Conservation (phyloP, 257 asterid species). For the Catharanthus roseus region DNA sequence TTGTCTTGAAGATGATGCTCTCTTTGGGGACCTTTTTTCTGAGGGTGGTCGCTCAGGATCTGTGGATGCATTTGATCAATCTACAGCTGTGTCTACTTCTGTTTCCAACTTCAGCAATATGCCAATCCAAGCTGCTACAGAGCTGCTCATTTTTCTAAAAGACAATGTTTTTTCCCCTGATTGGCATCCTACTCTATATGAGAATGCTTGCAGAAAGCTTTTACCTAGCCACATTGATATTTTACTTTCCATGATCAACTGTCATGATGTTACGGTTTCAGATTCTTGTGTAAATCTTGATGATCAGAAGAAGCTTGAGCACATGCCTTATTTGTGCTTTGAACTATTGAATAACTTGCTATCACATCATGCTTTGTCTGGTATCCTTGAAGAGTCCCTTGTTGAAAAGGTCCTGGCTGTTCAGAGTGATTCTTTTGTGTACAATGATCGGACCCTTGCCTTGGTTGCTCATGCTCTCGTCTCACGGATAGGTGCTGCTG, state of each 20-base stretch:
- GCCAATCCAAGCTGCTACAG: slow-evolving; percentile 77
- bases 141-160: slow-evolving; percentile 62
- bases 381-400: slow-evolving; percentile 58
- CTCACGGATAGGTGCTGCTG: slow-evolving; percentile 54
- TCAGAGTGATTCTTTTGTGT: slow-evolving; percentile 58
- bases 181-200: slow-evolving; percentile 54
- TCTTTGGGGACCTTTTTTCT: slow-evolving; percentile 96
- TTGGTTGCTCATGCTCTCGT: slow-evolving; percentile 78
- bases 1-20: slow-evolving; percentile 93
- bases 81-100: slow-evolving; percentile 46
- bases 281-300: slow-evolving; percentile 36
- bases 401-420: slow-evolving; percentile 57
- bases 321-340: slow-evolving; percentile 58
- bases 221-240: slow-evolving; percentile 48
- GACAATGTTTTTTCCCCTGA: slow-evolving; percentile 61
- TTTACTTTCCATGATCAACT: slow-evolving; percentile 58
- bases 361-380: slow-evolving; percentile 50
- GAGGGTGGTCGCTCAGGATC: slow-evolving; percentile 94
- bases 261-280: slow-evolving; percentile 45
- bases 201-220: slow-evolving; percentile 59
- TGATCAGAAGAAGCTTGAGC: slow-evolving; percentile 58
- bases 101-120: slow-evolving; percentile 51
- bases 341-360: slow-evolving; percentile 69
- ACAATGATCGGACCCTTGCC: slow-evolving; percentile 79
- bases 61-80: slow-evolving; percentile 71